Evolutionary conservation across 2,329 filamentous ascomycete species (phyloP), one percentile per base, ranked within the genome.

Genomic region (Colletotrichum endophyticum): DNA sequence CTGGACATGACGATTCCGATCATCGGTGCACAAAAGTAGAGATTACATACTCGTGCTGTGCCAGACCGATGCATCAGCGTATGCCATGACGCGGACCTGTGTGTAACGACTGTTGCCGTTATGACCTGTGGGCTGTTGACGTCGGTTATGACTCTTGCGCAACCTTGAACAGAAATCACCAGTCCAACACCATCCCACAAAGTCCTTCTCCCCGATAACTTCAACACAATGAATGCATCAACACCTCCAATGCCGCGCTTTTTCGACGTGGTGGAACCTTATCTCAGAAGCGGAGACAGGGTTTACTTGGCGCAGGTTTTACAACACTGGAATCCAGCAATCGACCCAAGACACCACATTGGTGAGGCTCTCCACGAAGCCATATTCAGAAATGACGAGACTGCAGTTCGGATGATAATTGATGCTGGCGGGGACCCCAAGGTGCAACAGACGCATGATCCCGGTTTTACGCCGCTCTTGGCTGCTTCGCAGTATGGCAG

Each of bases 271-370:
- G 63, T 73, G 34, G 53, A 53, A 53, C 53, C 63, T n/a, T 73
- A 73, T 63, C 53, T 73, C 6, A 15, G 62, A 53, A 67, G 34
- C 27, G 70, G 62, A 68, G 53, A 72, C 27, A 68, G 63, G 49
- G 53, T 62, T 53, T 68, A 67, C 70, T 62, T 68, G 63, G 70
- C 70, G 53, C 25, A 62, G 70, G 63, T 72, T 67, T 34, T 72
- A 39, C 49, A 53, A 22, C 64, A 73, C 36, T 68, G 70, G 70
- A 73, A 64, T 73, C 70, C 63, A n/a, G 70, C 63, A 53, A 49
- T 73, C 36, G 64, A 73, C 22, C 56, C 70, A 62, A 27, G 8
- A 56, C 53, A 68, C 63, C 34, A 68, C 34, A 67, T 73, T 36
- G 34, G 70, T 3, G 34, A 68, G 32, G 63, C 70, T 36, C 63